Evolutionary conservation across 2,329 filamentous ascomycete species (phyloP), one percentile per base, ranked within the genome.

Genomic region (Epichloe coenophiala): DNA sequence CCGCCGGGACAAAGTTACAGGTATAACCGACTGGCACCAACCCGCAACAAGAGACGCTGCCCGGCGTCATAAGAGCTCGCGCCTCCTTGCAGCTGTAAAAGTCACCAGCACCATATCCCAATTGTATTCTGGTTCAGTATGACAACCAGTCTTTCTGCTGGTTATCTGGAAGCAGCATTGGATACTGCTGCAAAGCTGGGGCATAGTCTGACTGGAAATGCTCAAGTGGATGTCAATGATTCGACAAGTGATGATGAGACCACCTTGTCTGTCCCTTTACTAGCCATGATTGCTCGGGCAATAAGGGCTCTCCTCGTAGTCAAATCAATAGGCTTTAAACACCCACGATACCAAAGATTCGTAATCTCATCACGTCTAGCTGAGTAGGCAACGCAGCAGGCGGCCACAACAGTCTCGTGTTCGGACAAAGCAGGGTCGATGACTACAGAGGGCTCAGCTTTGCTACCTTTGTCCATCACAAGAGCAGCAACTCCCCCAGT

Each of bases 401-500:
- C 88, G 11, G 90, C 88, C 44, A 86, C 65, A 48, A 97, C 79
- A 37, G 81, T 77, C 31, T 79, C 72, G 63, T 95, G 88, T 62
- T 96, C 89, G 5, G 83, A 78, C 7, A 89, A 83, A 56, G 86
- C 82, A 1, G 90, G 89, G 64, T 97, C 91, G 45, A 95, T 70
- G 23, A 95, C 77, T 53, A 84, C 71, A 19, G 70, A 61, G 6
- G 74, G 63, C 36, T 60, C 54, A 19, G 61, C 62, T 21, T 61
- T 58, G 27, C 59, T 57, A 47, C 63, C 58, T 53, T 63, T 61
- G 2, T 58, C 55, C 56, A 66, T 64, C 13, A 93, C 82, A 45
- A 95, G 67, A 4, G 88, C 91, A 33, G 91, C 89, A 40, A 97
- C 88, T 31, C 93, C 93, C 93, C 90, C 93, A 33, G 86, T 80